Evolutionary conservation across 2,329 filamentous ascomycete species (phyloP).

Genomic region (Bipolaris gigantea): DNA sequence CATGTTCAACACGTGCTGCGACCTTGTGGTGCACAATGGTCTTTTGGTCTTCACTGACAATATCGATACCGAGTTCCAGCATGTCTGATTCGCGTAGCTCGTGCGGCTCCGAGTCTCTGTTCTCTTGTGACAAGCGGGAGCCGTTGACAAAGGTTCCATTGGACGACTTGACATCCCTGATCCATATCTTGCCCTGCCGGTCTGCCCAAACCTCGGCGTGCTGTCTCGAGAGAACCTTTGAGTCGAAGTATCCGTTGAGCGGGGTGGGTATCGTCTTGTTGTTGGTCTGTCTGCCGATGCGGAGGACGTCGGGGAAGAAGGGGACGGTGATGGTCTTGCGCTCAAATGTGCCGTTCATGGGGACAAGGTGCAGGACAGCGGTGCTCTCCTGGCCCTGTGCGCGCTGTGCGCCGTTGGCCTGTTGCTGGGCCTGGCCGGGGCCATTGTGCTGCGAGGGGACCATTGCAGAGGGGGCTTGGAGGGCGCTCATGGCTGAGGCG

Average conservation of each 20-base stretch:
- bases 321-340: conserved; percentile 94
- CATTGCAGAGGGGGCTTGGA: conserved; percentile 64
- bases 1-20: conserved; percentile 93
- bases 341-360: conserved; percentile 95
- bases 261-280: conserved; percentile 91
- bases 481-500: conserved; percentile 63
- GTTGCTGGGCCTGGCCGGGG: conserved; percentile 59
- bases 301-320: conserved; percentile 87
- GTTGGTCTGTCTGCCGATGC: conserved; percentile 95
- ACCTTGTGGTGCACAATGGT: conserved; percentile 99
- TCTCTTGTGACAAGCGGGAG: conserved; percentile 84
- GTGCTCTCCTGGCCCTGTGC: conserved; percentile 60
- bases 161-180: conserved; percentile 95
- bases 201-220: conserved; percentile 96
- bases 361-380: conserved; percentile 81
- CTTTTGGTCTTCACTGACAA: conserved; percentile 97
- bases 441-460: conserved; percentile 70
- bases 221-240: conserved; percentile 92
- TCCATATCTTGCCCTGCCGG: conserved; percentile 85
- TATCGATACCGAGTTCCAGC: conserved; percentile 94
- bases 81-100: conserved; percentile 90
- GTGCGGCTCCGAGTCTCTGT: conserved; percentile 93
- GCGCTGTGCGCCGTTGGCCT: conserved; percentile 58
- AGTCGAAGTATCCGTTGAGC: conserved; percentile 94
- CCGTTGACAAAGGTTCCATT: conserved; percentile 99